Percentiles rank a stretch among this genome's conserved stretches.
These are phyloP conservation scores for Pharus latifolius DNA, from an alignment of 176 grass and related monocot species.

Conservation along the genomic window DNA sequence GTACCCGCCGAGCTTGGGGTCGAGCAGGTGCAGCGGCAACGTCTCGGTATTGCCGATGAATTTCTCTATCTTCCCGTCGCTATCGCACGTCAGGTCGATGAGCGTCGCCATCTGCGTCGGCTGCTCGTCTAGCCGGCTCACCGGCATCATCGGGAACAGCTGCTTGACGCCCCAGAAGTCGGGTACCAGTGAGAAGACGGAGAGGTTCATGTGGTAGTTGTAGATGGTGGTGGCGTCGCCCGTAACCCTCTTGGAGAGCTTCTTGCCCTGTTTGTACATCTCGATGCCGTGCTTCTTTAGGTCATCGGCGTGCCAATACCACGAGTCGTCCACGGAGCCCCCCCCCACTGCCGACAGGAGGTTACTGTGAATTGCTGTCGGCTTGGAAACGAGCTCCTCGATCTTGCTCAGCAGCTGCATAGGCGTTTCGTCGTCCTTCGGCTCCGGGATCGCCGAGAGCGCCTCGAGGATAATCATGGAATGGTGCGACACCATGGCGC, in stretches of 20 bases:
- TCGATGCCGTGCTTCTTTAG: constrained; percentile 17
- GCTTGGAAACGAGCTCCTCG: neutral
- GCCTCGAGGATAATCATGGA: constrained; percentile 18
- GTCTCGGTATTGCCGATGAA: constrained; percentile 13
- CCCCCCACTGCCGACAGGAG: neutral
- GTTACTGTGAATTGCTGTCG: neutral
- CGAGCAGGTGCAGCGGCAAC: constrained; percentile 15
- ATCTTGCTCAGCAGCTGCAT: neutral
- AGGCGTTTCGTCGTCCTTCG: neutral
- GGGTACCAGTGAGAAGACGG: constrained; percentile 20
- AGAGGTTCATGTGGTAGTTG: constrained; percentile 43
- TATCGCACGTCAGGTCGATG: constrained; percentile 27
- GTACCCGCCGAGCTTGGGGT: neutral
- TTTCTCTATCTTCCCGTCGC: constrained; percentile 12
- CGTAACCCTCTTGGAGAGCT: neutral
- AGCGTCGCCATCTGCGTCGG: constrained; percentile 7
- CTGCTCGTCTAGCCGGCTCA: constrained; percentile 6
- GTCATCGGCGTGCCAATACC: neutral
- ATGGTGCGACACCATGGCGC: constrained; percentile 5
- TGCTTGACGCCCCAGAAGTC: constrained; percentile 7
- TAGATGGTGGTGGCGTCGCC: neutral
- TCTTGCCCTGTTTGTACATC: neutral
- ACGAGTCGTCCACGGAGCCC: neutral
- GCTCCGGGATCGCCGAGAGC: constrained; percentile 8
- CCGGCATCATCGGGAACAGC: constrained; percentile 26